phyloP scores from a whole-genome alignment of 768 basidiomycete species.

The Trametes meyenii region DNA sequence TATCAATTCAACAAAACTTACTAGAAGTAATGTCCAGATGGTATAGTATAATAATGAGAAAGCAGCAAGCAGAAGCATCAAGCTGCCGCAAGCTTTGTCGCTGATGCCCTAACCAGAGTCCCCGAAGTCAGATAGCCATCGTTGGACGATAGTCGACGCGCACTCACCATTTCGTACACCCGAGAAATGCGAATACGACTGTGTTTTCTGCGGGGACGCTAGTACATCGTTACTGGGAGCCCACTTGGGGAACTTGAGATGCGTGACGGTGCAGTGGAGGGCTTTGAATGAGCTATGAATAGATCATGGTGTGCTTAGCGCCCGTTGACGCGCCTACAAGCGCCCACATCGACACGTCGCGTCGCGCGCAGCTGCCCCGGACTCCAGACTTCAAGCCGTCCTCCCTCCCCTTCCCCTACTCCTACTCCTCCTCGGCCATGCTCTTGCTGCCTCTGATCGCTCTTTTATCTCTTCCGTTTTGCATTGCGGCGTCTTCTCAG shows the following conservation, averaged over 20 bases:
- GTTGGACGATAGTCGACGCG: not conserved
- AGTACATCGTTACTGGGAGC: not conserved
- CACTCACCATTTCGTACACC: not conserved
- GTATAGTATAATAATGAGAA: slow-evolving; percentile 90
- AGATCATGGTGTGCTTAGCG: not conserved
- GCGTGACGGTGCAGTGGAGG: too few relatives aligned
- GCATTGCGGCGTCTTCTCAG: slow-evolving; percentile 34
- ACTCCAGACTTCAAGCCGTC: not conserved
- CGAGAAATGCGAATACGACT: not conserved
- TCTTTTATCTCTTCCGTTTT: slow-evolving; percentile 37
- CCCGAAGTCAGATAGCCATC: too few relatives aligned
- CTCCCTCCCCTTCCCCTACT: not conserved
- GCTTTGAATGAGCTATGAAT: not conserved
- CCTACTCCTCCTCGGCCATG: slow-evolving; percentile 25
- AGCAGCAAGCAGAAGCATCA: slow-evolving; percentile 78
- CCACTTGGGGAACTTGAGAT: not conserved
- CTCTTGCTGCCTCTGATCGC: slow-evolving; percentile 36
- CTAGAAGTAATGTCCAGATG: slow-evolving; percentile 86
- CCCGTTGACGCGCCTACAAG: slow-evolving; percentile 1
- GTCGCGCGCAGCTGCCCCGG: slow-evolving; percentile 17
- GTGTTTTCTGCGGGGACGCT: not conserved
- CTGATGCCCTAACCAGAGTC: slow-evolving; percentile 66
- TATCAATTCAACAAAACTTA: slow-evolving; percentile 39
- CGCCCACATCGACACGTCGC: slow-evolving; percentile 23
- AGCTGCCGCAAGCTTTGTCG: slow-evolving; percentile 79